These are phyloP conservation scores for Circinella minor DNA, from an alignment of 371 early-diverging fungal genomes.

Conservation along the genomic window DNA sequence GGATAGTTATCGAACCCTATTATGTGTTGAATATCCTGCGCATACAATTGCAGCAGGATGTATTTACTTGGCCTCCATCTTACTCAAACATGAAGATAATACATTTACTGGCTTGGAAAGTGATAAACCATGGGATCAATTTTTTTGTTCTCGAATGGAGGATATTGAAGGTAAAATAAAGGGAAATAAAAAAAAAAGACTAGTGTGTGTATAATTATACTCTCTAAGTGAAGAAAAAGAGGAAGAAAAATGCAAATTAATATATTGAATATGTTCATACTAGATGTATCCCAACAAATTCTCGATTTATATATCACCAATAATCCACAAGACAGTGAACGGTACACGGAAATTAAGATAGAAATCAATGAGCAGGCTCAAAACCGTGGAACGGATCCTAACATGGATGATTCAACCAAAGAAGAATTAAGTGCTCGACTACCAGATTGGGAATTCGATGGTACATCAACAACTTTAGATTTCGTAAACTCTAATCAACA, in stretches of 20 bases:
- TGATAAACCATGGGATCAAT: slow-evolving; percentile 46
- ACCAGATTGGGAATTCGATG: slow-evolving; percentile 36
- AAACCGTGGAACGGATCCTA: slow-evolving; percentile 37
- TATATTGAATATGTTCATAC: too few species aligned
- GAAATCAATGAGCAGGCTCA: slow-evolving; percentile 55
- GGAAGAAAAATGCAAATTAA: too few species aligned
- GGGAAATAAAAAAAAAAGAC: neutral
- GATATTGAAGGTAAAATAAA: slow-evolving; percentile 53
- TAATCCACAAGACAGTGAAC: slow-evolving; percentile 38
- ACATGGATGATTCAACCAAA: slow-evolving; percentile 34
- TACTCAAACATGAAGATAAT: slow-evolving; percentile 39
- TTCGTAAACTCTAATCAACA: slow-evolving; percentile 52
- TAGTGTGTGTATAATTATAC: too few species aligned
- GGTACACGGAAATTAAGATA: slow-evolving; percentile 59
- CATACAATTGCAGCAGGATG: slow-evolving; percentile 70
- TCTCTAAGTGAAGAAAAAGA: too few species aligned
- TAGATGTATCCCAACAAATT: slow-evolving; percentile 65
- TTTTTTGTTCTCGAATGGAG: slow-evolving; percentile 57
- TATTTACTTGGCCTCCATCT: slow-evolving; percentile 58
- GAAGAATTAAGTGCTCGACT: slow-evolving; percentile 29
- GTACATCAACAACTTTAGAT: slow-evolving; percentile 34
- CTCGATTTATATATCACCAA: slow-evolving; percentile 55
- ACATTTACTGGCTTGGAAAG: slow-evolving; percentile 26
- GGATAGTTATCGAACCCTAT: slow-evolving; percentile 62
- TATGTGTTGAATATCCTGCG: slow-evolving; percentile 66